A percentile compares a stretch with the other conserved stretches of the same genome.
phyloP scores from a whole-genome alignment of 2,329 filamentous ascomycete species.

The Exophiala viscosa region DNA sequence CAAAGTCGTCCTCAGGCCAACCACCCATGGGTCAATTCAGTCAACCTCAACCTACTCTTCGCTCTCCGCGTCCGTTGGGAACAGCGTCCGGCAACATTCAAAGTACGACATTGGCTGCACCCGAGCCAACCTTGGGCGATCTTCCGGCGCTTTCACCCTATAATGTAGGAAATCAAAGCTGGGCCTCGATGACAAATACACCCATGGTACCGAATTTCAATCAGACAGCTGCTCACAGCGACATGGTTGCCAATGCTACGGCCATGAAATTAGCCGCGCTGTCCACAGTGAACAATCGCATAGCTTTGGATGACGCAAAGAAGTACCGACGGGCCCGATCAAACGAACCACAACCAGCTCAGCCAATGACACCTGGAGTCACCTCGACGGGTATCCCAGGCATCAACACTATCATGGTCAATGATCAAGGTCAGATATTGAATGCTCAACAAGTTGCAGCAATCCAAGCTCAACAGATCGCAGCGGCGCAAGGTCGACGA shows the following conservation, averaged over 20 bases:
- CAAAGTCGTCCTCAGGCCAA: constrained; percentile 72
- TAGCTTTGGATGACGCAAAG: constrained; percentile 91
- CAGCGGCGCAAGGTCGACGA: constrained; percentile 60
- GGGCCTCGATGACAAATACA: constrained; percentile 98
- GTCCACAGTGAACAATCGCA: constrained; percentile 96
- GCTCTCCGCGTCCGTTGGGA: constrained; percentile 72
- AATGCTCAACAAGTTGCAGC: constrained; percentile 80
- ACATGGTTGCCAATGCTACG: constrained; percentile 98
- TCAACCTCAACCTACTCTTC: constrained; percentile 69
- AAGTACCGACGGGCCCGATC: constrained; percentile 92
- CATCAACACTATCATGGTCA: constrained; percentile 86
- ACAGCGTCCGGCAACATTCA: constrained; percentile 67
- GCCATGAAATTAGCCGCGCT: constrained; percentile 98
- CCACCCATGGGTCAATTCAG: constrained; percentile 92
- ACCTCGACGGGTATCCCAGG: constrained; percentile 62
- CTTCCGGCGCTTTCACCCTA: constrained; percentile 81
- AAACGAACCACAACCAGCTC: constrained; percentile 61
- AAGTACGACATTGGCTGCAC: constrained; percentile 73
- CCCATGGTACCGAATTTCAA: constrained; percentile 89
- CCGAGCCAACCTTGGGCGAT: constrained; percentile 65
- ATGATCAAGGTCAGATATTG: constrained; percentile 84
- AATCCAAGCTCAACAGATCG: constrained; percentile 65
- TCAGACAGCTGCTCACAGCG: constrained; percentile 67
- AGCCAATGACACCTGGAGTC: constrained; percentile 64
- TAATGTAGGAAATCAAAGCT: constrained; percentile 77